phyloP scores from a whole-genome alignment of 805 yeast genomes.

The Schwanniomyces yamadae region DNA sequence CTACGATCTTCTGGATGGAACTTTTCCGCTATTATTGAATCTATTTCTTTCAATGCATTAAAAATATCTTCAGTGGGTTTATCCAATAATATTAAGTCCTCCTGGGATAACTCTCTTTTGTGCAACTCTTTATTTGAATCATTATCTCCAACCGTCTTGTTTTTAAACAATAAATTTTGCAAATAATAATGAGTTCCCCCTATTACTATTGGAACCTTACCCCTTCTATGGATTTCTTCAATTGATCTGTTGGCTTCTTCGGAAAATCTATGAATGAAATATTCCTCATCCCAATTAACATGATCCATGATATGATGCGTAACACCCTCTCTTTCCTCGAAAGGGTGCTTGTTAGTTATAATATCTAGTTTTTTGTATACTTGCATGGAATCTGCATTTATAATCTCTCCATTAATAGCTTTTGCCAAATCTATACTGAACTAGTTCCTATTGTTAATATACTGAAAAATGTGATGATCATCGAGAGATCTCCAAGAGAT shows the following conservation, averaged over 20 bases:
- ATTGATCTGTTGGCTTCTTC: slow-evolving; percentile 66
- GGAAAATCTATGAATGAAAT: slow-evolving; percentile 75
- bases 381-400: slow-evolving; percentile 98
- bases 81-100: slow-evolving; percentile 46
- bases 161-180: slow-evolving; percentile 71
- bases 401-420: slow-evolving; percentile 78
- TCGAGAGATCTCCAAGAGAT: too few relatives aligned
- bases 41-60: slow-evolving; percentile 48
- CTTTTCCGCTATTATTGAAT: slow-evolving; percentile 72
- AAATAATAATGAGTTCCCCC: slow-evolving; percentile 97
- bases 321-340: slow-evolving; percentile 68
- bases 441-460: slow-evolving; percentile 19
- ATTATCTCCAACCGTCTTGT: slow-evolving; percentile 54
- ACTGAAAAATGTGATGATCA: neutral
- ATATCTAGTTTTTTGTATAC: slow-evolving; percentile 71
- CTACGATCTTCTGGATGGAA: slow-evolving; percentile 91
- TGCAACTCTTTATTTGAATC: slow-evolving; percentile 7
- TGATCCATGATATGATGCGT: slow-evolving; percentile 89
- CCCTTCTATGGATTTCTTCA: slow-evolving; percentile 59
- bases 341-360: slow-evolving; percentile 91
- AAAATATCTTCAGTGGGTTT: slow-evolving; percentile 55
- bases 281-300: slow-evolving; percentile 75
- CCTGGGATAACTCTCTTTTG: slow-evolving; percentile 29
- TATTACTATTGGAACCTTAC: slow-evolving; percentile 81
- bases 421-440: slow-evolving; percentile 77